Evolutionary conservation across 352 stramenopile species (phyloP).

Genomic region (Phytophthora kernoviae): DNA sequence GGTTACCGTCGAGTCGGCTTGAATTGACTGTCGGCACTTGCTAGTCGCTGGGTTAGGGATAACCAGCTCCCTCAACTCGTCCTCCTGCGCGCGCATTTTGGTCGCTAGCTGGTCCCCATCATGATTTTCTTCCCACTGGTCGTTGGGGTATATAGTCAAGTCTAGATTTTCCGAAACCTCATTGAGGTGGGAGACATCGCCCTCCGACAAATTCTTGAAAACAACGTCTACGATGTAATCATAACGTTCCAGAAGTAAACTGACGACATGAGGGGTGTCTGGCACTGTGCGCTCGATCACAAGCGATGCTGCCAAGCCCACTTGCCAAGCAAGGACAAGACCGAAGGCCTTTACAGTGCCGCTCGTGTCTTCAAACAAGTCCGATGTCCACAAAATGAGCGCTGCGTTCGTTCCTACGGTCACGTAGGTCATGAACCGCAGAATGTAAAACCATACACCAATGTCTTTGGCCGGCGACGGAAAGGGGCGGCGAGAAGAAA

Average conservation of each 20-base stretch:
- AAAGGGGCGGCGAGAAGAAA: constrained; percentile 68
- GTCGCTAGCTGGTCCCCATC: constrained; percentile 8
- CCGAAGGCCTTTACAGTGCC: constrained; percentile 55
- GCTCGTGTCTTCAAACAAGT: constrained; percentile 49
- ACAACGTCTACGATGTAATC: constrained; percentile 70
- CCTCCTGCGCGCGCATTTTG: constrained; percentile 13
- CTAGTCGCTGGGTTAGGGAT: not conserved
- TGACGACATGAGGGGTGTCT: constrained; percentile 50
- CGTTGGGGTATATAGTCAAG: constrained; percentile 66
- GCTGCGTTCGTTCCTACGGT: constrained; percentile 70
- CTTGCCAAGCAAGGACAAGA: constrained; percentile 63
- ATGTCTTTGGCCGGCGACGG: constrained; percentile 80
- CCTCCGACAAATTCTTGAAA: constrained; percentile 64
- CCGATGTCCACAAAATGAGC: constrained; percentile 72
- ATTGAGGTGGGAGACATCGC: constrained; percentile 57
- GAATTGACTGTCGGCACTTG: constrained; percentile 7
- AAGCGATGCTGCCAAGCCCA: constrained; percentile 59
- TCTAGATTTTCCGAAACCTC: constrained; percentile 68
- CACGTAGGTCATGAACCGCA: constrained; percentile 76
- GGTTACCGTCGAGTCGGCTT: too few relatives aligned
- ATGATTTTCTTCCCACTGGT: constrained; percentile 54
- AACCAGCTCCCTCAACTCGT: constrained; percentile 18
- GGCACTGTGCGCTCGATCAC: constrained; percentile 60
- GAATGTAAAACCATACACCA: constrained; percentile 89
- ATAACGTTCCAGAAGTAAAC: constrained; percentile 53